Evolutionary conservation across 1,139 yeast species (phyloP), one percentile per base, ranked within the genome.

Genomic region (Sugiyamaella japonica): DNA sequence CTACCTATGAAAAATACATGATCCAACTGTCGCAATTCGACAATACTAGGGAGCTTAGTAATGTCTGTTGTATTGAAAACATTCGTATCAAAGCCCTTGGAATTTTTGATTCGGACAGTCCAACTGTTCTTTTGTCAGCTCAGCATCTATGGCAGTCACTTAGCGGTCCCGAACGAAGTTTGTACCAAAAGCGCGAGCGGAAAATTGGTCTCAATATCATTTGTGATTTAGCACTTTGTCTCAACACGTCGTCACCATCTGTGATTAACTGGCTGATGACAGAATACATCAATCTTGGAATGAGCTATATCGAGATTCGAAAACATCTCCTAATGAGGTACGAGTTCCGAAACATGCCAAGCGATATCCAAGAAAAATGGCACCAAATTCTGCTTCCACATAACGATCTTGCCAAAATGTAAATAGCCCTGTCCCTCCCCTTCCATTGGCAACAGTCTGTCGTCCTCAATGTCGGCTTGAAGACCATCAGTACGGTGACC

Each of bases 1-100:
- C 17, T 1, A 31, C 54, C 12, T 54, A 52, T 13, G 45, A 52
- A 25, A 58, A 55, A 42, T 59, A 59, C 32, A 50, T 59, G 13
- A 43, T 54, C 17, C 28, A 55, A 17, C 53, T 50, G 7, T 7
- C 29, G 1, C 37, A 45, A n/a, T 29, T 38, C 17, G 50, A 45
- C 32, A 32, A 40, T 23, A 29, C 49, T 13, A 29, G 34, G 15
- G 28, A 16, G 5, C 46, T 41, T 13, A 45, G 46, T 41, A 23
- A 31, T n/a, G 50, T 45, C 2, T 51, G 54, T 37, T 38, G 47
- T 12, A 40, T 51, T 16, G 54, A 45, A 29, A 51, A 51, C 28
- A 38, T 51, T 15, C 29, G 20, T 15, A 37, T 50, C 6, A 50
- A 50, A 36, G 49, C 39, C 7, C 15, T 37, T 12, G 43, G 53